These are phyloP conservation scores for Colletotrichum falcatum DNA, from an alignment of 2,329 filamentous ascomycete species.

Conservation along the genomic window DNA sequence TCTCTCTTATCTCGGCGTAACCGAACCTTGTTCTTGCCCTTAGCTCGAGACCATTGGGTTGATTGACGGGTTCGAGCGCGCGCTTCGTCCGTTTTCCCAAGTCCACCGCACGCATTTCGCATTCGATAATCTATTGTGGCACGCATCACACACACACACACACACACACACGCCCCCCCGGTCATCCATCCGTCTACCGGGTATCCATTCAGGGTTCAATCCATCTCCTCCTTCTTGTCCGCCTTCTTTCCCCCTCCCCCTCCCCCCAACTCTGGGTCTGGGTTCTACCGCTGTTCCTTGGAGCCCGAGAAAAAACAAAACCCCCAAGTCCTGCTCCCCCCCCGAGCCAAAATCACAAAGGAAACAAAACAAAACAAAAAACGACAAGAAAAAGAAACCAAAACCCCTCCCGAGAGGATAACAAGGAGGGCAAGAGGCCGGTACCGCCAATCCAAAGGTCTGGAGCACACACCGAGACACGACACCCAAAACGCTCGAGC, in stretches of 20 bases:
- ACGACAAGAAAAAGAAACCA: background rate
- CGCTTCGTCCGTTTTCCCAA: background rate
- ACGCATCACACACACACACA: no score
- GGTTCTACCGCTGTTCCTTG: background rate
- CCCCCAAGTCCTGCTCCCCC: background rate
- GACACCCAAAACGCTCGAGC: conserved; percentile 1
- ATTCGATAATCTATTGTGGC: conserved; percentile 34
- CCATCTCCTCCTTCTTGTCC: background rate
- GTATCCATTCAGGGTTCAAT: background rate
- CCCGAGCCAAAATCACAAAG: background rate
- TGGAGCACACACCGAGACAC: conserved; percentile 19
- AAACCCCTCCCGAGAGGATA: no score
- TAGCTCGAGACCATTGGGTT: background rate
- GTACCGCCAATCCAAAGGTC: background rate
- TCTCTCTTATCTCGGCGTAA: background rate
- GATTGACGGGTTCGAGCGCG: background rate
- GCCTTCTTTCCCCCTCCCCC: background rate
- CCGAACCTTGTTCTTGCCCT: background rate
- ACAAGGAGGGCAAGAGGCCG: background rate
- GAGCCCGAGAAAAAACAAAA: background rate
- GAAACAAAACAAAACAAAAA: background rate
- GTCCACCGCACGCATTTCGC: conserved; percentile 18
- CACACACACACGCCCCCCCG: no score
- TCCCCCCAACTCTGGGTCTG: background rate
- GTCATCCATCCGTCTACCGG: background rate